Evolutionary conservation across 1,284 basidiomycete genomes (phyloP).

Genomic region (Farysia itapuensis): DNA sequence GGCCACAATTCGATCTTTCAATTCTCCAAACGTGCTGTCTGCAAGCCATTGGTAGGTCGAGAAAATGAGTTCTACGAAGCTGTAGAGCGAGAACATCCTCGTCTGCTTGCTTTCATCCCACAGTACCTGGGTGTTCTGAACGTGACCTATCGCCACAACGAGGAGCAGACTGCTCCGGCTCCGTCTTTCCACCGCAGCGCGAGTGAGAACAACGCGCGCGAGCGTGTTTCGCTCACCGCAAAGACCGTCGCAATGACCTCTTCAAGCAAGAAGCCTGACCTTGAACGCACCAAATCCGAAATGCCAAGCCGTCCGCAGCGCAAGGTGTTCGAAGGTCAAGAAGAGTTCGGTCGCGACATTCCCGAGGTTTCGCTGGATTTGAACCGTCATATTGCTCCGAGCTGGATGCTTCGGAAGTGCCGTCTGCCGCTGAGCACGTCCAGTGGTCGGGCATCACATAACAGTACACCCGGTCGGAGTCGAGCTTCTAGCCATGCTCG

Average conservation of each 20-base stretch:
- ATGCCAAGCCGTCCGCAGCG: constrained; percentile 46
- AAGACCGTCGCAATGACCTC: background rate
- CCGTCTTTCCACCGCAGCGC: background rate
- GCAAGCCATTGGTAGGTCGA: constrained; percentile 95
- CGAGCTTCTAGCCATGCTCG: constrained; percentile 11
- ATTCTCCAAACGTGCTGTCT: constrained; percentile 95
- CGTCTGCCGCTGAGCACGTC: background rate
- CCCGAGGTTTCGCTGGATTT: constrained; percentile 81
- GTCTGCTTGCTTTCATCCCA: constrained; percentile 86
- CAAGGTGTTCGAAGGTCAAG: constrained; percentile 55
- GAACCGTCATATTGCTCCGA: constrained; percentile 92
- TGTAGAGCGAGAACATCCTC: constrained; percentile 87
- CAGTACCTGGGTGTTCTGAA: constrained; percentile 97
- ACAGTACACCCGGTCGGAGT: constrained; percentile 14
- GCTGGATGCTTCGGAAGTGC: constrained; percentile 71
- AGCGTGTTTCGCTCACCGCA: background rate
- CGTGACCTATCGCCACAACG: constrained; percentile 72
- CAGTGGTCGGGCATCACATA: constrained; percentile 3
- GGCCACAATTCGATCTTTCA: constrained; percentile 97
- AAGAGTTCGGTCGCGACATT: constrained; percentile 58
- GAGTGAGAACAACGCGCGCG: background rate
- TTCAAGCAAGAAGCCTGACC: background rate
- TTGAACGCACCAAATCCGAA: constrained; percentile 21
- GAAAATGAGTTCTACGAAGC: constrained; percentile 99
- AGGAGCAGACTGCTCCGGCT: constrained; percentile 3